These are phyloP conservation scores for Paramecium sexaurelia DNA, from an alignment of 73 alveolate species.

Conservation along the genomic window DNA sequence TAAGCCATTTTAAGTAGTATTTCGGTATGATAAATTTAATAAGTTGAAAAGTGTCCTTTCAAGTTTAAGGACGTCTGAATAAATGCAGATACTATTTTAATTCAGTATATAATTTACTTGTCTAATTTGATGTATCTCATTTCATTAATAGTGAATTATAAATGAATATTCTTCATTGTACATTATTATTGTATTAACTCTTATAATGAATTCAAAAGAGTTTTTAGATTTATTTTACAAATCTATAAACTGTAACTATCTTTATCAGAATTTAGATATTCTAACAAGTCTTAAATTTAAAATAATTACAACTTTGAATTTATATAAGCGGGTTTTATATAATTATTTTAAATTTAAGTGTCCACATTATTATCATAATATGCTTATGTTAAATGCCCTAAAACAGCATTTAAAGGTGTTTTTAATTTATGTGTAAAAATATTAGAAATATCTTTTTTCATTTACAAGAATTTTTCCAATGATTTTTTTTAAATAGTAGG, in stretches of 20 bases:
- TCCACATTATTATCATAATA: not conserved
- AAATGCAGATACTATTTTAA: not conserved
- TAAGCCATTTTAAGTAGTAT: not conserved
- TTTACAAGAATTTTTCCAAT: not conserved
- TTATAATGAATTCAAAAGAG: not conserved
- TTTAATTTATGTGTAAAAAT: constrained; percentile 44
- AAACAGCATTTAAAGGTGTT: not conserved
- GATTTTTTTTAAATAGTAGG: not conserved
- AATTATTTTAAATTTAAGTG: not conserved
- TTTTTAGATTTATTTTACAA: not conserved
- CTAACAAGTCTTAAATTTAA: not conserved
- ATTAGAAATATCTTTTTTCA: not conserved
- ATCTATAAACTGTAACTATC: not conserved
- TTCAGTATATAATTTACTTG: not conserved
- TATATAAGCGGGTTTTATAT: not conserved
- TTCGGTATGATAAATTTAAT: constrained; percentile 25
- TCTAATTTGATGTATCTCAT: not conserved
- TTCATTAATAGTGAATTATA: not conserved
- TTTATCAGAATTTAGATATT: not conserved
- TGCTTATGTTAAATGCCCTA: not conserved
- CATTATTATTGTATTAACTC: not conserved
- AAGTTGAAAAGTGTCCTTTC: not conserved
- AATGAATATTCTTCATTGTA: not conserved
- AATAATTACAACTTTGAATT: not conserved
- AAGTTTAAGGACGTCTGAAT: not conserved